These are phyloP conservation scores for Osmanthus fragrans DNA, from an alignment of 257 asterid species.

Conservation along the genomic window DNA sequence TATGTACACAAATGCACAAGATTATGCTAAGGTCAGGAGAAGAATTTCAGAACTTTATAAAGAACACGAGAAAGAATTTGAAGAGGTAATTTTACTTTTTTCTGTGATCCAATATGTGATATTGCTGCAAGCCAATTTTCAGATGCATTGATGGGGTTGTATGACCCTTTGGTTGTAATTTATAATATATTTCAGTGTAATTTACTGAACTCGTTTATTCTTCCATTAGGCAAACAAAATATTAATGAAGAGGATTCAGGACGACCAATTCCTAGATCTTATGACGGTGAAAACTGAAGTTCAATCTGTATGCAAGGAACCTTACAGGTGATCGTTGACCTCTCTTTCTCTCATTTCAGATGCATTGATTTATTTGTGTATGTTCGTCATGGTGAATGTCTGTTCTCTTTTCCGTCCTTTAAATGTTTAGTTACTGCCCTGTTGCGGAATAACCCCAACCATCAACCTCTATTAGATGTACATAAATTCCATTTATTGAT, in stretches of 20 bases:
- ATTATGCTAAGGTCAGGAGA: conserved; percentile 66
- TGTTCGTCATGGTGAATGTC: too few relatives aligned
- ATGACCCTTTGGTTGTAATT: not conserved
- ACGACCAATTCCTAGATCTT: conserved; percentile 85
- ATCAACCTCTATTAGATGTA: not conserved
- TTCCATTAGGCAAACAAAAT: conserved; percentile 66
- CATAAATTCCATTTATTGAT: not conserved
- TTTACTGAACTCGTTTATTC: conserved; percentile 19
- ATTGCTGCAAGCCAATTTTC: conserved; percentile 3
- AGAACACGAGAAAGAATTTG: conserved; percentile 83
- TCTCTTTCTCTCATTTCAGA: not conserved
- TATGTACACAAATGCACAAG: conserved; percentile 85
- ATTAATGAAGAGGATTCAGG: conserved; percentile 72
- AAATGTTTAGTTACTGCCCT: too few relatives aligned
- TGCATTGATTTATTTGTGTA: not conserved
- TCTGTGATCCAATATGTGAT: not conserved
- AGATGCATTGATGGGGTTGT: not conserved
- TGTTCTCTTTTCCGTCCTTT: too few relatives aligned
- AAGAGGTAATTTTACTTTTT: conserved; percentile 54
- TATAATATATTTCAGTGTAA: not conserved
- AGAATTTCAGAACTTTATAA: conserved; percentile 72
- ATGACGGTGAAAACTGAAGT: conserved; percentile 72
- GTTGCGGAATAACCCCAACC: too few relatives aligned
- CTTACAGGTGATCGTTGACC: conserved; percentile 63
- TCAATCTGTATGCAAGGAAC: conserved; percentile 79